Evolutionary conservation across 2,329 filamentous ascomycete species (phyloP).

Genomic region (Botrytis byssoidea): DNA sequence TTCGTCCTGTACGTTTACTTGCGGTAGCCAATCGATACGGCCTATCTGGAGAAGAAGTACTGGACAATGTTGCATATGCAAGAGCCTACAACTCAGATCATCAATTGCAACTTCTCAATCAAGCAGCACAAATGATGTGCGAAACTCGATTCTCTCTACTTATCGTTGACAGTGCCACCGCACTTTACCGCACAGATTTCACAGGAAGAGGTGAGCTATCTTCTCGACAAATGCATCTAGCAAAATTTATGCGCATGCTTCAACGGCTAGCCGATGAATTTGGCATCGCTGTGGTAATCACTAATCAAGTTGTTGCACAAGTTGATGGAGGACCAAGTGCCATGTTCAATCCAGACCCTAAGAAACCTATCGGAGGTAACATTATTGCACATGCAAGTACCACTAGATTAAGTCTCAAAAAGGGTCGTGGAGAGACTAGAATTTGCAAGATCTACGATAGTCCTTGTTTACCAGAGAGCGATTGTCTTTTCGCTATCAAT

Average conservation of each 20-base stretch:
- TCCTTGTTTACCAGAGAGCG: slow-evolving; percentile 92
- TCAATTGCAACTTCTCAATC: slow-evolving; percentile 89
- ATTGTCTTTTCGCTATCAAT: slow-evolving; percentile 94
- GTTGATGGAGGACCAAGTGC: slow-evolving; percentile 93
- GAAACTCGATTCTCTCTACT: slow-evolving; percentile 96
- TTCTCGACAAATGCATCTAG: slow-evolving; percentile 84
- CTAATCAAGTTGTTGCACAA: slow-evolving; percentile 97
- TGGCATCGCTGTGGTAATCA: slow-evolving; percentile 96
- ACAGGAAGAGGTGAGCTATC: slow-evolving; percentile 94
- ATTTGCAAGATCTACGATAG: slow-evolving; percentile 99
- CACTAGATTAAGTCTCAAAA: slow-evolving; percentile 90
- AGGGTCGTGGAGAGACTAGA: slow-evolving; percentile 90
- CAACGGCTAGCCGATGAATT: slow-evolving; percentile 80
- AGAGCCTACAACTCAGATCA: slow-evolving; percentile 98
- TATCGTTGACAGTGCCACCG: slow-evolving; percentile 92
- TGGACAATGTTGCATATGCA: slow-evolving; percentile 98
- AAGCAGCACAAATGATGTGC: slow-evolving; percentile 98
- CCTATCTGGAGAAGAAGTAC: slow-evolving; percentile 90
- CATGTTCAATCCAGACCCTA: slow-evolving; percentile 99
- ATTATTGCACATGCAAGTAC: slow-evolving; percentile 98
- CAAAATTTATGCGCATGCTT: slow-evolving; percentile 83
- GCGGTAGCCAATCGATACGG: slow-evolving; percentile 94
- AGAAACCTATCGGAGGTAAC: slow-evolving; percentile 98
- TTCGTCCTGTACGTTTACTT: slow-evolving; percentile 84
- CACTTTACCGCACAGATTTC: slow-evolving; percentile 95